phyloP scores from a whole-genome alignment of 495 filamentous ascomycete genomes.

The Physcia stellaris region DNA sequence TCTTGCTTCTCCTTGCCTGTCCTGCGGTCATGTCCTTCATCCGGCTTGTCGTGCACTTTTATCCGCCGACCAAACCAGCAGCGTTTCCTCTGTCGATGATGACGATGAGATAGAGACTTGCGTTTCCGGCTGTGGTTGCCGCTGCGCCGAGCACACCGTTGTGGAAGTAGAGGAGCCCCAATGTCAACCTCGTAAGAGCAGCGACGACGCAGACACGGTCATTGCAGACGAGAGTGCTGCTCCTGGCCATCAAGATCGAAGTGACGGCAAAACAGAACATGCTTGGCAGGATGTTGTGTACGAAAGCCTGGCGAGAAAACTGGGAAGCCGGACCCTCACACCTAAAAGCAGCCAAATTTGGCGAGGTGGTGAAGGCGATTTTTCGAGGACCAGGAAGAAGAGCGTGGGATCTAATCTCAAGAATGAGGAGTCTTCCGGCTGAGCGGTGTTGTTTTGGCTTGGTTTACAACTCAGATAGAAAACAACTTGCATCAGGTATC shows the following conservation, averaged over 20 bases:
- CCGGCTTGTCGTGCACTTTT: constrained; percentile 31
- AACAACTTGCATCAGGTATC: too few relatives aligned
- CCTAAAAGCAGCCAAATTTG: constrained; percentile 6
- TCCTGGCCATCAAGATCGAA: constrained; percentile 1
- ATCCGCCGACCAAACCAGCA: constrained; percentile 25
- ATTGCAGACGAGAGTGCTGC: constrained; percentile 6
- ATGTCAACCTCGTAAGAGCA: constrained; percentile 8
- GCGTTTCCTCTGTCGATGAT: constrained; percentile 17
- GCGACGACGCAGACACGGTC: constrained; percentile 3
- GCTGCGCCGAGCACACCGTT: constrained; percentile 27
- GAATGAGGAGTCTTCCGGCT: too few relatives aligned
- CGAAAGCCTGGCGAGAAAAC: constrained; percentile 31
- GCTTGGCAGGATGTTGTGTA: constrained; percentile 32
- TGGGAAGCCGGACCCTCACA: constrained; percentile 20
- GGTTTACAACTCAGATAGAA: too few relatives aligned
- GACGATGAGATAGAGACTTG: constrained; percentile 16
- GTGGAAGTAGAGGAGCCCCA: constrained; percentile 20
- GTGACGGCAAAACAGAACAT: constrained; percentile 20
- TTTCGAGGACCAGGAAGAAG: too few relatives aligned
- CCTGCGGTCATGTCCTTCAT: constrained; percentile 39
- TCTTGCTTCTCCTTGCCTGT: constrained; percentile 37
- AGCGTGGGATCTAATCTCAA: too few relatives aligned
- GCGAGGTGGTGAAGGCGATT: constrained; percentile 4
- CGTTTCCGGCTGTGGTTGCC: constrained; percentile 36
- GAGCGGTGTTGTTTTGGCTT: too few relatives aligned